A percentile compares a stretch with the other conserved stretches of the same genome.
phyloP scores from a whole-genome alignment of 208 protist genomes.

The Strigomonas culicis region DNA sequence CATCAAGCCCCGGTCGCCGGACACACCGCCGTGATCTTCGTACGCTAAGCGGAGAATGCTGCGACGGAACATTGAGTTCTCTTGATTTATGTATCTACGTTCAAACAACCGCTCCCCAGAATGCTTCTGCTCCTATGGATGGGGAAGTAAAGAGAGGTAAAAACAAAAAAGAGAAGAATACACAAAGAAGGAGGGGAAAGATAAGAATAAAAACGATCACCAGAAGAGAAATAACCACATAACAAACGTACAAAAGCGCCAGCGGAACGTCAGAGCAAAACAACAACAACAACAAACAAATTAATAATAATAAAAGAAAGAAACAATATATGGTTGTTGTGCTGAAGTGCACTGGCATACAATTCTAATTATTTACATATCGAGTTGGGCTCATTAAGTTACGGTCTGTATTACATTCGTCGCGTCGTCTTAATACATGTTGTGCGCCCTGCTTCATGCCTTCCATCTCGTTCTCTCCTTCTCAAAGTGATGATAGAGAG shows the following conservation, averaged over 20 bases:
- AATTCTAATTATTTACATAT: too few species aligned
- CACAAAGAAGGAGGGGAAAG: background rate
- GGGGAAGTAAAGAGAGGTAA: too few species aligned
- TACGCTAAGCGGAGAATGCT: conserved; percentile 17
- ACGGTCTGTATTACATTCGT: background rate
- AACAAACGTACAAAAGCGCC: background rate
- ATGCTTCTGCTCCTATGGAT: too few species aligned
- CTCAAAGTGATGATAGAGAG: too few species aligned
- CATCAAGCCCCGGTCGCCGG: conserved; percentile 82
- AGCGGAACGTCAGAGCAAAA: background rate
- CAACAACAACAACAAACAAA: background rate
- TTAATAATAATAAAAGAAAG: background rate
- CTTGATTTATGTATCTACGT: background rate
- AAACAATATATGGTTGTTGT: background rate
- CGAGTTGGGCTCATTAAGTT: background rate
- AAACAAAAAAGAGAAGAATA: conserved; percentile 2
- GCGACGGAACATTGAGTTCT: conserved; percentile 20
- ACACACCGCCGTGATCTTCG: conserved; percentile 44
- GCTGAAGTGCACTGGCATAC: background rate
- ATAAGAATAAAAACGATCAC: conserved; percentile 11
- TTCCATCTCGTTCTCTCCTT: too few species aligned
- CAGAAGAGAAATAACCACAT: background rate
- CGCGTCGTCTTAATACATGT: too few species aligned
- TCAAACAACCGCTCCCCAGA: too few species aligned
- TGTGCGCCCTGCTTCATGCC: too few species aligned